Percentiles rank a stretch among this genome's conserved stretches.
These are phyloP conservation scores for Drosera capensis DNA, from an alignment of 148 eudicot genomes.

Conservation along the genomic window DNA sequence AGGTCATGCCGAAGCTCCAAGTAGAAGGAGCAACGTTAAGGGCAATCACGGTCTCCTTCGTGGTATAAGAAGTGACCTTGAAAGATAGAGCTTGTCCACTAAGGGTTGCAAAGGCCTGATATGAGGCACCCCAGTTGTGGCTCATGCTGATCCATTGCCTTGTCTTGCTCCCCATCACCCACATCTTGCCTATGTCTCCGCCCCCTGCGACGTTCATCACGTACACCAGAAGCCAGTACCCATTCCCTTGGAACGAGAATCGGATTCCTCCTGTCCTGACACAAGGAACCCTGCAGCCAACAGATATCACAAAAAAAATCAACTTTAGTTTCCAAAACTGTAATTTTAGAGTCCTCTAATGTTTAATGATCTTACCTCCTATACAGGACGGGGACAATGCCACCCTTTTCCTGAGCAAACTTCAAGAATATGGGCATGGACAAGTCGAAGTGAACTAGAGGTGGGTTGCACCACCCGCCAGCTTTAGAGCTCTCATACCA, in stretches of 20 bases:
- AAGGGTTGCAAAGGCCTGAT: constrained; percentile 51
- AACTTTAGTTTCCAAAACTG: not conserved
- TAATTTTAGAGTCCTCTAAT: not conserved
- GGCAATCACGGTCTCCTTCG: constrained; percentile 26
- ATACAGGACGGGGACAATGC: constrained; percentile 32
- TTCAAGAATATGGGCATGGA: constrained; percentile 27
- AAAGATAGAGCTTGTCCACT: constrained; percentile 53
- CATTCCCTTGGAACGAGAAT: constrained; percentile 23
- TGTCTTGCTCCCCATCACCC: constrained; percentile 57
- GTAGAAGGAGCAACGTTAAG: constrained; percentile 39
- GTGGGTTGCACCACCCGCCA: constrained; percentile 52
- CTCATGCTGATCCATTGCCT: constrained; percentile 78
- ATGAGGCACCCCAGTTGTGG: constrained; percentile 88
- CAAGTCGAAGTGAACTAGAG: constrained; percentile 32
- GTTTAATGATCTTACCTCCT: constrained; percentile 14
- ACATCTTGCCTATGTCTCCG: constrained; percentile 54
- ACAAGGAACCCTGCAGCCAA: constrained; percentile 25
- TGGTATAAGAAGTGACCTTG: constrained; percentile 32
- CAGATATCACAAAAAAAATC: not conserved
- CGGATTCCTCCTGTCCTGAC: constrained; percentile 21
- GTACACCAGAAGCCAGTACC: constrained; percentile 25
- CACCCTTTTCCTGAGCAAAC: constrained; percentile 24
- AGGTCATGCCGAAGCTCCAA: constrained; percentile 48
- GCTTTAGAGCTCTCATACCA: constrained; percentile 18
- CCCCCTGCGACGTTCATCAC: constrained; percentile 34